Evolutionary conservation across 208 protist species (phyloP), one percentile per base, ranked within the genome.

Genomic region (Trypanosoma vivax): DNA sequence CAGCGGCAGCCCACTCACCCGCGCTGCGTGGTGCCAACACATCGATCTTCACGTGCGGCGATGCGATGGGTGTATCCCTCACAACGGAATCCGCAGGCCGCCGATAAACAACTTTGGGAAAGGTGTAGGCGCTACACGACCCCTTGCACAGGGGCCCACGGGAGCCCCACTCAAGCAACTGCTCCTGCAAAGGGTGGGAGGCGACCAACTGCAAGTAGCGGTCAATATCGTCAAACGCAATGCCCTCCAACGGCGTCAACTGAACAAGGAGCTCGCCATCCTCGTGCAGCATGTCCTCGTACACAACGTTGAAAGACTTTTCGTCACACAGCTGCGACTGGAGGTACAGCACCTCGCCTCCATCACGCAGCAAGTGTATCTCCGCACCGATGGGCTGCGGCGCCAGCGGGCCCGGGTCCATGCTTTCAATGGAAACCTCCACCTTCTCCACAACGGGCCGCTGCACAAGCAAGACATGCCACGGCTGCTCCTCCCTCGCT

Each of bases 231-330:
- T 67, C 55, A 50, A 93, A 93, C 0, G 71, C 58, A 30, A 83
- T 74, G 16, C 81, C 86, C 43, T 90, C 82, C n/a, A 88, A 51
- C 11, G 79, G 79, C 11, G 58, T 65, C 38, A 93, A 60, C 51
- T 90, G 81, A 46, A 77, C 66, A 25, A 88, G 51, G 38, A 93
- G 46, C 49, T 90, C 86, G 18, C 86, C 86, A 25, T 93, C 76
- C 29, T 86, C 72, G 21, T 79, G 76, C 50, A 90, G 45, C 14
- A 73, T 71, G 49, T 93, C 79, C 16, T 78, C 70, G 51, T 70
- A 82, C n/a, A 57, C 27, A 23, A 73, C 68, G 35, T 79, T 65
- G 25, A 84, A 51, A 19, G 58, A 60, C 18, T 65, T 64, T n/a
- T 60, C 56, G 40, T 87, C 66, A 38, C 53, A 63, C 7, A 84